These are phyloP conservation scores for Podila epicladia DNA, from an alignment of 192 early-diverging fungal species.

Conservation along the genomic window DNA sequence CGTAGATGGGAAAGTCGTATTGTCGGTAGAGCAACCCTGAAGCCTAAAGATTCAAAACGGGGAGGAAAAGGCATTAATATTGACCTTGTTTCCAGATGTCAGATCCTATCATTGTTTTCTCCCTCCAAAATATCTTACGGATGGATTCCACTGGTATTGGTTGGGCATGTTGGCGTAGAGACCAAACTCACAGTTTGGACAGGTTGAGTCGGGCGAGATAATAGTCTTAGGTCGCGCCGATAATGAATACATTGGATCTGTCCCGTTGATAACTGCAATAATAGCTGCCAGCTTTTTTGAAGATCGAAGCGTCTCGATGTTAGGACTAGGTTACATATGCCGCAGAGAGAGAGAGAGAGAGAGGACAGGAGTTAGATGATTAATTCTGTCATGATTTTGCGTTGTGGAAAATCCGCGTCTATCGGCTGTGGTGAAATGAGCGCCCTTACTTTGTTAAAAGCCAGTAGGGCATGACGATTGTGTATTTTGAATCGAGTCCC, in stretches of 20 bases:
- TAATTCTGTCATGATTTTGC: too few species aligned
- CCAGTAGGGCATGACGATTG: constrained; percentile 69
- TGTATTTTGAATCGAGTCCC: constrained; percentile 55
- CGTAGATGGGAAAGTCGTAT: constrained; percentile 77
- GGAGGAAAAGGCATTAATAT: too few species aligned
- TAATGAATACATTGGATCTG: constrained; percentile 26
- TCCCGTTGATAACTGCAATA: constrained; percentile 58
- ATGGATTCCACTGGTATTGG: constrained; percentile 75
- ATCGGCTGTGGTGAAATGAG: too few species aligned
- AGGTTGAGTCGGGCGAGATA: constrained; percentile 67
- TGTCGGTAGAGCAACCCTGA: constrained; percentile 60
- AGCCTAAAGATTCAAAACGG: constrained; percentile 53
- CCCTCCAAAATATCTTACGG: constrained; percentile 45
- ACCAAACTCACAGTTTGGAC: constrained; percentile 77
- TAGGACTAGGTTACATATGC: constrained; percentile 48
- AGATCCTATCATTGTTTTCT: too few species aligned
- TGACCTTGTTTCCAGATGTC: not conserved
- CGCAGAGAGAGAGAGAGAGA: not conserved
- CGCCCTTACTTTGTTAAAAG: constrained; percentile 63
- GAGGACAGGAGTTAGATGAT: too few species aligned
- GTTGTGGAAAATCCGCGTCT: too few species aligned
- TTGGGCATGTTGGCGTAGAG: constrained; percentile 65
- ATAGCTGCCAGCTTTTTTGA: constrained; percentile 66
- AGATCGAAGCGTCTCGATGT: constrained; percentile 51
- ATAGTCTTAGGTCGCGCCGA: constrained; percentile 39